Evolutionary conservation across 2,329 filamentous ascomycete genomes (phyloP), one percentile per base, ranked within the genome.

Genomic region (Pseudogymnoascus sp.): DNA sequence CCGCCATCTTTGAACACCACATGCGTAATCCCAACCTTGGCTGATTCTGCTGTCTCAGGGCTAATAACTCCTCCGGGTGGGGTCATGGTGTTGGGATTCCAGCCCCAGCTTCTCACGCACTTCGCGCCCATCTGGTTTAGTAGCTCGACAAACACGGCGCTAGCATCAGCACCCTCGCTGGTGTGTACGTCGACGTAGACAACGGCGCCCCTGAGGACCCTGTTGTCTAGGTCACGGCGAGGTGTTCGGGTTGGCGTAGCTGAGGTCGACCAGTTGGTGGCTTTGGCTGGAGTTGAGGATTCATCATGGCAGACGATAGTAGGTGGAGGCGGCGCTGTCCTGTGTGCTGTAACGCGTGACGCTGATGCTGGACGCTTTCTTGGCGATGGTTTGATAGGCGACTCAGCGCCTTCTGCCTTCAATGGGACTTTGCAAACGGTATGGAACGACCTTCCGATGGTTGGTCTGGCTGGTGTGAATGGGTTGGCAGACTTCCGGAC

Each of bases 1-100:
- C 87, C 87, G 53, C 92, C 92, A 71, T 96, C 92, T 74, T 96
- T 96, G 79, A 87, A 96, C 6, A 96, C 85, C 7, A 96, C 89
- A 71, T 96, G 92, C 0, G 91, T 96, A 69, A 96, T 90, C 4
- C 87, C 89, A 65, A 91, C 78, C 72, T 86, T 88, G 60, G 66
- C 69, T 15, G 71, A 70, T 38, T 74, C 76, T 15, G 68, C 67
- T 21, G 21, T 53, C 21, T 64, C 64, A 6, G 62, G 42, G 57
- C 38, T 64, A 40, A 57, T 60, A 3, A 36, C 40, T 63, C 36
- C 38, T 17, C 59, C 60, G 2, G 50, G 50, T 33, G 17, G 50
- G 28, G 28, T 57, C 17, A 57, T 33, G 28, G 50, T 33, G 36
- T 36, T 75, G 6, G 85, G 84, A 70, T 87, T 88, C 87, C 89